A percentile compares a stretch with the other conserved stretches of the same genome.
phyloP scores from a whole-genome alignment of 164 flowering plant species.

The Brasenia schreberi region DNA sequence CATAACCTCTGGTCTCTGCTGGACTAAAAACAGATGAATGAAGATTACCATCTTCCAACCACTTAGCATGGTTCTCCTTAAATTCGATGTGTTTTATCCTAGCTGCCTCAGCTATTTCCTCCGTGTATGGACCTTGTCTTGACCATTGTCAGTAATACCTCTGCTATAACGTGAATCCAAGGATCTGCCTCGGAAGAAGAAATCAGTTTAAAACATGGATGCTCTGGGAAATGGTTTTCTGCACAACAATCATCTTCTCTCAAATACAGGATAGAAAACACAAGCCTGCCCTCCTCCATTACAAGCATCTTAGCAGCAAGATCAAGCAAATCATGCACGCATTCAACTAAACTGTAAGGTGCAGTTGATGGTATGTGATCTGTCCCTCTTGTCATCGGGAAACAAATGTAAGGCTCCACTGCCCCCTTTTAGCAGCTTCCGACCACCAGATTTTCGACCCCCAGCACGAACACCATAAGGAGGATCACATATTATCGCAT shows the following conservation, averaged over 20 bases:
- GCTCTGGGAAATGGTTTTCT: slow-evolving; percentile 7
- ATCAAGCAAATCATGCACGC: slow-evolving; percentile 88
- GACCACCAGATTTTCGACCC: slow-evolving; percentile 95
- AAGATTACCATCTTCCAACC: slow-evolving; percentile 92
- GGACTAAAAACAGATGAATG: slow-evolving; percentile 83
- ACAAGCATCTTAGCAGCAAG: slow-evolving; percentile 79
- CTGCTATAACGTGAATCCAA: slow-evolving; percentile 3
- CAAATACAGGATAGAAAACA: slow-evolving; percentile 66
- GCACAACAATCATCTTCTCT: too few relatives aligned
- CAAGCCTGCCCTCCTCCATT: slow-evolving; percentile 88
- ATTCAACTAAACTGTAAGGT: slow-evolving; percentile 80
- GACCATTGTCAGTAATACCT: too few relatives aligned
- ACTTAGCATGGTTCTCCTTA: slow-evolving; percentile 79
- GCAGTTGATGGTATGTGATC: slow-evolving; percentile 96
- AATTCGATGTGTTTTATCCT: slow-evolving; percentile 57
- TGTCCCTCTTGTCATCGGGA: slow-evolving; percentile 73
- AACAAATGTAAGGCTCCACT: slow-evolving; percentile 59
- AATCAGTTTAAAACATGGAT: slow-evolving; percentile 62
- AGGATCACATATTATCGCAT: slow-evolving; percentile 96
- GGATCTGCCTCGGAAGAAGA: slow-evolving; percentile 73
- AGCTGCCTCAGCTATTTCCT: slow-evolving; percentile 57
- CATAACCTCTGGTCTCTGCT: slow-evolving; percentile 12
- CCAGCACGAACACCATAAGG: slow-evolving; percentile 99
- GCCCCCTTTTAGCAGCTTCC: slow-evolving; percentile 65
- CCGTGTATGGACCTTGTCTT: too few relatives aligned